Percentiles rank a stretch among this genome's conserved stretches.
These are phyloP conservation scores for Trebouxiophyceae sp. DNA, from an alignment of 163 green algal species.

Conservation along the genomic window DNA sequence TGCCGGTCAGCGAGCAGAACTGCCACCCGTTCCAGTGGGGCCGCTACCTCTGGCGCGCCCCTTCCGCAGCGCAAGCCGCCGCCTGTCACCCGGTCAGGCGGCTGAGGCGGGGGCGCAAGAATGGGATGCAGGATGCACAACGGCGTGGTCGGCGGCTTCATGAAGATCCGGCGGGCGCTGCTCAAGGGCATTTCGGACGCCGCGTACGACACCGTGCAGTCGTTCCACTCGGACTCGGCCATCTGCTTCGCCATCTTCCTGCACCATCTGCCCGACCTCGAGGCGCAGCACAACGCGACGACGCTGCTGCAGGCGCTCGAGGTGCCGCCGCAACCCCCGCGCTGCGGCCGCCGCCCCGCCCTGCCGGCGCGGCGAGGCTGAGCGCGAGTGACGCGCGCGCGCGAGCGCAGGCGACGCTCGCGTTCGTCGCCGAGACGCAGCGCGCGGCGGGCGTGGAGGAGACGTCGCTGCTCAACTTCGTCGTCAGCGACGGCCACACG, in stretches of 20 bases:
- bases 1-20: constrained; percentile 95
- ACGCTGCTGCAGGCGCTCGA: constrained; percentile 75
- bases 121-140: constrained; percentile 97
- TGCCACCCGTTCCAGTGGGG: constrained; percentile 77
- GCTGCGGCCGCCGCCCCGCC: neutral
- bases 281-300: constrained; percentile 50
- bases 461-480: constrained; percentile 91
- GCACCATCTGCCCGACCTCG: constrained; percentile 76
- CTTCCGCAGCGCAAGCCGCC: no score
- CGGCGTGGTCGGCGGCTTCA: constrained; percentile 74
- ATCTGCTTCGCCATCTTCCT: constrained; percentile 92
- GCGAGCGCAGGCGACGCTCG: constrained; percentile 63
- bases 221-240: constrained; percentile 90
- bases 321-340: no score
- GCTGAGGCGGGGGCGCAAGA: no score
- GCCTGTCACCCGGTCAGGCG: no score
- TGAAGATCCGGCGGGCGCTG: constrained; percentile 60
- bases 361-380: no score
- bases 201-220: constrained; percentile 40
- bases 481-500: constrained; percentile 78
- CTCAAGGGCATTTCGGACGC: constrained; percentile 65
- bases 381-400: no score
- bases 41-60: constrained; percentile 73
- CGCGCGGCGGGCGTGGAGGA: constrained; percentile 48
- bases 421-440: constrained; percentile 54